A percentile compares a stretch with the other conserved stretches of the same genome.
phyloP scores from a whole-genome alignment of 1,139 yeast genomes.

The Blastobotrys apis region DNA sequence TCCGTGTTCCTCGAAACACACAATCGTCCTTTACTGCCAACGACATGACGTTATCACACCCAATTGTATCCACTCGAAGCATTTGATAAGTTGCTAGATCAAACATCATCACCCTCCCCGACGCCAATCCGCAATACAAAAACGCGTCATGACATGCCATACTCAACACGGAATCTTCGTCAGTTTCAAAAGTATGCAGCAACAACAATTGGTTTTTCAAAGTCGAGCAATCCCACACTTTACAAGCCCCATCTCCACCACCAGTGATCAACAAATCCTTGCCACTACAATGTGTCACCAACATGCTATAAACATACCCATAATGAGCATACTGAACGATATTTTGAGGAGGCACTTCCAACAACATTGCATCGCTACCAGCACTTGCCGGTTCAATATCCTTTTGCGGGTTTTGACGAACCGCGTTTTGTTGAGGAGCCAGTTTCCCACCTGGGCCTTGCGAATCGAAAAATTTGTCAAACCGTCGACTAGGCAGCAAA shows the following conservation, averaged over 20 bases:
- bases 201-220: slow-evolving; percentile 27
- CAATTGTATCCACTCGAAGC: slow-evolving; percentile 46
- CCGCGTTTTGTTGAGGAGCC: slow-evolving; percentile 33
- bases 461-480: slow-evolving; percentile 86
- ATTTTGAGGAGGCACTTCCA: slow-evolving; percentile 67
- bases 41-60: slow-evolving; percentile 46
- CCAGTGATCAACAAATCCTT: slow-evolving; percentile 54
- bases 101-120: slow-evolving; percentile 75
- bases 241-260: slow-evolving; percentile 87
- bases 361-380: slow-evolving; percentile 31
- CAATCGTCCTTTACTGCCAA: slow-evolving; percentile 50
- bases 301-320: slow-evolving; percentile 80
- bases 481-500: slow-evolving; percentile 73
- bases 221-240: slow-evolving; percentile 53
- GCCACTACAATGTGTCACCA: slow-evolving; percentile 32
- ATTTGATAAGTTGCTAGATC: slow-evolving; percentile 76
- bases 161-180: slow-evolving; percentile 54
- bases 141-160: slow-evolving; percentile 60
- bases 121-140: slow-evolving; percentile 72
- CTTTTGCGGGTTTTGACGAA: slow-evolving; percentile 3
- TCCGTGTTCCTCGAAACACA: slow-evolving; percentile 52
- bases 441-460: slow-evolving; percentile 71
- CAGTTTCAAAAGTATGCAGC: slow-evolving; percentile 54
- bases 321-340: slow-evolving; percentile 80
- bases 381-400: slow-evolving; percentile 14